Conservation (phyloP, 805 yeast species). For the Wickerhamiella vanderwaltii region DNA sequence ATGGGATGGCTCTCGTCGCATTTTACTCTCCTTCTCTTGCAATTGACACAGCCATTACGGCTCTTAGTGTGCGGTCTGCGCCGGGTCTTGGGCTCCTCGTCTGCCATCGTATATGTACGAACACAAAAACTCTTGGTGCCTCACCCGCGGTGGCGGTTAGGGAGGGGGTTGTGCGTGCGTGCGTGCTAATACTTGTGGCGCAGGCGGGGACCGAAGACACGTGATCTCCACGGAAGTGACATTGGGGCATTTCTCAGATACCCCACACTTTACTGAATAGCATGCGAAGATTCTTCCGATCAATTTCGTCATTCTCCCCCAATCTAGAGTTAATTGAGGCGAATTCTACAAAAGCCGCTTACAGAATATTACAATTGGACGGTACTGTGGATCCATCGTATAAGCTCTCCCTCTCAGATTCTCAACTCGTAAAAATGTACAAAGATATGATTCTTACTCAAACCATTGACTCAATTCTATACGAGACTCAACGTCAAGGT, state of each 20-base stretch:
- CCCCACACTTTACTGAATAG: too few species aligned
- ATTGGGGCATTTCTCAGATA: too few species aligned
- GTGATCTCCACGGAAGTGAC: too few species aligned
- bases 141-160: too few species aligned
- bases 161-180: too few species aligned
- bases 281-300: too few species aligned
- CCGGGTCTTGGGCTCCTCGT: constrained; percentile 29
- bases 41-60: constrained; percentile 77
- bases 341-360: constrained; percentile 14
- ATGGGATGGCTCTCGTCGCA: constrained; percentile 80
- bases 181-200: too few species aligned
- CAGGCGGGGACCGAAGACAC: too few species aligned
- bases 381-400: constrained; percentile 23
- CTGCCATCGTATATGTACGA: neutral
- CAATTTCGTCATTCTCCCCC: too few species aligned
- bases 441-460: constrained; percentile 25
- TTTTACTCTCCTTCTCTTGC: constrained; percentile 80
- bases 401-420: constrained; percentile 19
- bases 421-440: constrained; percentile 24
- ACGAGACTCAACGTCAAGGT: constrained; percentile 29
- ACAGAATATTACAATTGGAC: constrained; percentile 23
- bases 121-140: too few species aligned
- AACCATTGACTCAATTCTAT: constrained; percentile 27
- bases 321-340: neutral
- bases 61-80: constrained; percentile 84